Base-by-base conservation (phyloP, 768 basidiomycete genomes). In the Chlorophyllum brunneum region DNA sequence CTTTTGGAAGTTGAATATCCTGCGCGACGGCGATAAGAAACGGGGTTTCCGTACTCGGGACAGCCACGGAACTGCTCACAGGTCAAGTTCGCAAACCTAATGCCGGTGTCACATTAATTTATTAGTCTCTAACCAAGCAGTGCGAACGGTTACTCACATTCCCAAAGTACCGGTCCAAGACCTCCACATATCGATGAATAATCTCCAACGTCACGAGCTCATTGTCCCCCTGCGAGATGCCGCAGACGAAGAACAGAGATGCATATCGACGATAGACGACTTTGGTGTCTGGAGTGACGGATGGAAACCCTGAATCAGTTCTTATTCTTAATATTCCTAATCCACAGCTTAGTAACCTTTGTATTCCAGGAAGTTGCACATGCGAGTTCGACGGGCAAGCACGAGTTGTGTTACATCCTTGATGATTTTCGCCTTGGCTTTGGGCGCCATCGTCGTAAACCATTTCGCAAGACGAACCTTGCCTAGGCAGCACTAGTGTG, bases 1-100 rank as follows among this genome's bases (percentile, higher is more conserved):
- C 71, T 98, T 99, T 67, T 98, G 95, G 68, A 98, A 99, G 77
- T 98, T 98, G 81, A 99, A 99, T 61, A 99, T 98, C 44, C 93
- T 95, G 59, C 23, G 39, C 39, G 23, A 29, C 27, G 29, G 43
- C 26, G 20, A 45, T 27, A 45, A 56, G 48, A 57, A 56, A 62
- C 56, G 56, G 56, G 51, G 58, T 56, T 23, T 45, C 20, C 10
- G 20, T 16, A 36, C 51, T 31, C 51, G 49, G 41, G 34, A 37
- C n/a, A 52, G 26, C 30, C 39, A 49, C 31, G 27, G 50, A 40
- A 40, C 22, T 26, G 37, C 43, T 65, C 67, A 95, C 92, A 99
- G 75, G 69, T 98, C 97, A 47, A 99, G 75, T 69, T 99, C 97
- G 73, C 89, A 91, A 36, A 92, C 89, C 89, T 91, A 56, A 42